Evolutionary conservation across 345 rosid species (phyloP).

Genomic region (Zanthoxylum bungeanum): DNA sequence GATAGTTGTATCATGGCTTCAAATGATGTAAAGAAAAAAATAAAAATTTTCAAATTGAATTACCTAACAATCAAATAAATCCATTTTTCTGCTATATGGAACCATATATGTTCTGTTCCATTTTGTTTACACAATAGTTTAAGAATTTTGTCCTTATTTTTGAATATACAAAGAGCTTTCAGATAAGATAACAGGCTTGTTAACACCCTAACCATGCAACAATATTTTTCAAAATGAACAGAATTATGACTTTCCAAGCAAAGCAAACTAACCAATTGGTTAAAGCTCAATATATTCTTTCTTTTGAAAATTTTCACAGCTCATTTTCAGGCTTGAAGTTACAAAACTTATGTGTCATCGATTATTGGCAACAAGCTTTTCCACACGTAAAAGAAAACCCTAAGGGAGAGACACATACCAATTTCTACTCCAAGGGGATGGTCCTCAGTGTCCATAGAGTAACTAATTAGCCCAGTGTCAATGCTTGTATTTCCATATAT

Average conservation of each 20-base stretch:
- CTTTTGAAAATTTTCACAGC: neutral
- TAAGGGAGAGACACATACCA: conserved; percentile 11
- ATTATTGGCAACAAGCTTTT: neutral
- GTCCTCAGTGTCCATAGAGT: conserved; percentile 17
- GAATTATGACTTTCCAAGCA: no score
- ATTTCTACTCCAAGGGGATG: conserved; percentile 7
- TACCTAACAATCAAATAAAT: neutral
- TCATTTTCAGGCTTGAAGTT: neutral
- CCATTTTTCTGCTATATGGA: neutral
- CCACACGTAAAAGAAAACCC: conserved; percentile 3
- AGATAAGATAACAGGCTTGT: neutral
- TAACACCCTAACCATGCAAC: neutral
- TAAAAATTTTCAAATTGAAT: neutral
- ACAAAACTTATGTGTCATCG: neutral
- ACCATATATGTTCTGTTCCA: neutral
- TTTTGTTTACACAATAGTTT: neutral
- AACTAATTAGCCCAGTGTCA: conserved; percentile 13
- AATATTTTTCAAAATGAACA: neutral
- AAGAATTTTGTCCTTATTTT: neutral
- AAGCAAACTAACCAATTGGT: neutral
- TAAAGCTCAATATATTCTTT: neutral
- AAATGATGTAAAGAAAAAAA: neutral
- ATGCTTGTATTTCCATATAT: conserved; percentile 34
- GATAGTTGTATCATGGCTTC: neutral
- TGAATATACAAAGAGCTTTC: neutral